Percentiles rank a stretch among this genome's conserved stretches.
These are phyloP conservation scores for Microascus cirrosus DNA, from an alignment of 2,329 filamentous ascomycete genomes.

Conservation along the genomic window DNA sequence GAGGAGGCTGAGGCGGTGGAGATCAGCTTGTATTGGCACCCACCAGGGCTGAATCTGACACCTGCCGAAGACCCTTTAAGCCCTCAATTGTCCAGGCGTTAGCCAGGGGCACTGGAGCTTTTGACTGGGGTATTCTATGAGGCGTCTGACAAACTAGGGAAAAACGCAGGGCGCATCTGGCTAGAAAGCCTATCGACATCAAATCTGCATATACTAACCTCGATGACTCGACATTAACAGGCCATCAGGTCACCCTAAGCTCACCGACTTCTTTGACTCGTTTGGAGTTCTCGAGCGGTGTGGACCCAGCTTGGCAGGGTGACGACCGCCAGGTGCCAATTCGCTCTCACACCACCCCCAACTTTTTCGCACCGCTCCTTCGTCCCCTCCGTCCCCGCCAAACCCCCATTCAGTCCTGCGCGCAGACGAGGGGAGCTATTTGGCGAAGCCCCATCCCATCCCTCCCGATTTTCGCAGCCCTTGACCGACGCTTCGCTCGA, in stretches of 20 bases:
- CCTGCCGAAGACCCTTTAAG: not conserved
- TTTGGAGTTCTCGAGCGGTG: not conserved
- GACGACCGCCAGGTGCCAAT: not conserved
- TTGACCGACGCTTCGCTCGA: not conserved
- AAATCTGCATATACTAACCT: too few species aligned
- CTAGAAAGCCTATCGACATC: too few species aligned
- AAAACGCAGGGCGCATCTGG: not conserved
- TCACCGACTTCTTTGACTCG: not conserved
- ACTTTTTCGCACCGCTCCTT: not conserved
- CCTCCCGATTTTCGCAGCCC: not conserved
- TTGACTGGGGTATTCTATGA: not conserved
- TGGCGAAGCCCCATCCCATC: not conserved
- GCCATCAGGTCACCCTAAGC: not conserved
- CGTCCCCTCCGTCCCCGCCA: not conserved
- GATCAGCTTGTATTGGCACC: slow-evolving; percentile 1
- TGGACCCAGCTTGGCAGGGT: not conserved
- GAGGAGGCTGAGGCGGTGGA: slow-evolving; percentile 1
- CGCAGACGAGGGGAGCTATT: not conserved
- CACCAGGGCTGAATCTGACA: not conserved
- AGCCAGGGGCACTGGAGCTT: not conserved
- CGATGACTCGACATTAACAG: too few species aligned
- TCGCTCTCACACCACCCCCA: not conserved
- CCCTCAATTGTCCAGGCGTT: not conserved
- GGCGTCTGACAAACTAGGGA: not conserved
- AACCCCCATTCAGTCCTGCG: not conserved